Conservation (phyloP, 352 stramenopile genomes). For the Pythium utonaiense region DNA sequence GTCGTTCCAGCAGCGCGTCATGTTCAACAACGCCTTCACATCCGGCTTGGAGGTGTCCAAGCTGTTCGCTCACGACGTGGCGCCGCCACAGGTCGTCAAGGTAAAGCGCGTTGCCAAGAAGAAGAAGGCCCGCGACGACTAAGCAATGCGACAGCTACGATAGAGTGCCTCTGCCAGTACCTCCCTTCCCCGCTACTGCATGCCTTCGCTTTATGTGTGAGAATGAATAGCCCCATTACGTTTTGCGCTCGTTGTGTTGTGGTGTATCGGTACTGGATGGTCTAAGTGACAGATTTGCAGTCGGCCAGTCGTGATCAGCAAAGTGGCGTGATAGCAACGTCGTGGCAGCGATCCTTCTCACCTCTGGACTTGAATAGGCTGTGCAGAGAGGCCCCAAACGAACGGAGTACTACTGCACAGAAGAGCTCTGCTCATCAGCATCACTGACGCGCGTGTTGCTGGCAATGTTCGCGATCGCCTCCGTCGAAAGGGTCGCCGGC, state of each 20-base stretch:
- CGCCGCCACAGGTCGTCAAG: slow-evolving; percentile 76
- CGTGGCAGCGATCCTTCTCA: too few relatives aligned
- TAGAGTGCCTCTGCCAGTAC: not conserved
- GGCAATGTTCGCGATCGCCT: too few relatives aligned
- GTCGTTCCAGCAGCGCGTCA: slow-evolving; percentile 85
- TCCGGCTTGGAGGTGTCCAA: slow-evolving; percentile 86
- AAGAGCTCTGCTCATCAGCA: too few relatives aligned
- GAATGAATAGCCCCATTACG: slow-evolving; percentile 22
- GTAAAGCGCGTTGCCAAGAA: slow-evolving; percentile 87
- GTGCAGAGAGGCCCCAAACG: too few relatives aligned
- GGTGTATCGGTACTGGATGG: too few relatives aligned
- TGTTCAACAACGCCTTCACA: slow-evolving; percentile 90
- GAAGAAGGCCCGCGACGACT: slow-evolving; percentile 82
- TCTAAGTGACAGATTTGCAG: too few relatives aligned
- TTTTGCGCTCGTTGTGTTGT: slow-evolving; percentile 9
- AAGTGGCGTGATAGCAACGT: too few relatives aligned
- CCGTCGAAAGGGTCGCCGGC: too few relatives aligned
- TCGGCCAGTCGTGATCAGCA: too few relatives aligned
- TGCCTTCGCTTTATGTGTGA: slow-evolving; percentile 21
- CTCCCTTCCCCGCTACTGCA: not conserved
- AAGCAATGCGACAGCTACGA: slow-evolving; percentile 6
- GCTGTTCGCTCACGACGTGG: slow-evolving; percentile 84
- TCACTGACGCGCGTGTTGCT: too few relatives aligned
- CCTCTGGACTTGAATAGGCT: too few relatives aligned
- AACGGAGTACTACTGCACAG: too few relatives aligned